These are phyloP conservation scores for Phalaenopsis aphrodite DNA, from an alignment of 106 monocot genomes.

Conservation along the genomic window DNA sequence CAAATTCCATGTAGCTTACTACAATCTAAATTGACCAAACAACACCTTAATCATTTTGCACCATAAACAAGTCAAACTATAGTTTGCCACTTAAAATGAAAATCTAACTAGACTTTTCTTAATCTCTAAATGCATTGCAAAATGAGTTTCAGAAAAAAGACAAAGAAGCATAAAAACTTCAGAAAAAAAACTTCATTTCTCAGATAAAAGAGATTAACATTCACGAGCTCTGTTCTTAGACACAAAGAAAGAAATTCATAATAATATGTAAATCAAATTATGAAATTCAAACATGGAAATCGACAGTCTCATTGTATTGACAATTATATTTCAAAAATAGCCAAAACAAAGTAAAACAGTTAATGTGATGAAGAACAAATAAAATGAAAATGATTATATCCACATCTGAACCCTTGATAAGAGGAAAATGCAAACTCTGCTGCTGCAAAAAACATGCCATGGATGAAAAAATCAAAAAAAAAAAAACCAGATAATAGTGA, in stretches of 20 bases:
- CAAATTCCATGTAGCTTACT: neutral
- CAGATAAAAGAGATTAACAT: neutral
- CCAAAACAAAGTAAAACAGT: conserved; percentile 1
- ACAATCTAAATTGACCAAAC: neutral
- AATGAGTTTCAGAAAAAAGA: neutral
- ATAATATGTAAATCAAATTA: neutral
- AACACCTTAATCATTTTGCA: neutral
- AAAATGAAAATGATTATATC: neutral
- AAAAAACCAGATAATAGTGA: neutral
- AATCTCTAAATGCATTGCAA: neutral
- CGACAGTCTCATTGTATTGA: neutral
- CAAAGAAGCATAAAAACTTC: neutral
- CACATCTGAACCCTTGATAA: neutral
- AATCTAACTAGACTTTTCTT: neutral
- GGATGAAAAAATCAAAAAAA: neutral
- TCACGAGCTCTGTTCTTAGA: neutral
- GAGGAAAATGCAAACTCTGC: neutral
- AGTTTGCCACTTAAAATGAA: neutral
- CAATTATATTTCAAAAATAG: neutral
- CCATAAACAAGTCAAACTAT: neutral
- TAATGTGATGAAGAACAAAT: neutral
- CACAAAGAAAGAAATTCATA: neutral
- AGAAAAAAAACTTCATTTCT: neutral
- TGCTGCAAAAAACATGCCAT: neutral
- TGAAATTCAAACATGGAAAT: neutral